Evolutionary conservation across 1,284 basidiomycete genomes (phyloP).

Genomic region (Trichosporon asahii): DNA sequence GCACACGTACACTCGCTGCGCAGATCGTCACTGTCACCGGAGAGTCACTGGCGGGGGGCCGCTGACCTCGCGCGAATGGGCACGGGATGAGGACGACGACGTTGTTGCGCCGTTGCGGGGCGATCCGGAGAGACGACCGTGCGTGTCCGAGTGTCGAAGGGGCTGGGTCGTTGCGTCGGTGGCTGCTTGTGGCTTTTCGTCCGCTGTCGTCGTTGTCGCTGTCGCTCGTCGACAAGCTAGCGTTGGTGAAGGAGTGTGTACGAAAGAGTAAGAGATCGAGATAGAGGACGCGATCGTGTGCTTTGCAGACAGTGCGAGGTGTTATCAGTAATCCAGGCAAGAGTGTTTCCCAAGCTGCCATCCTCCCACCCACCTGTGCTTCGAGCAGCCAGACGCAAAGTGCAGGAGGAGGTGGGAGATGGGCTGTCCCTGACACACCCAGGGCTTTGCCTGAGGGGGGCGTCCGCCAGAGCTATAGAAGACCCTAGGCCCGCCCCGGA

Average conservation of each 20-base stretch:
- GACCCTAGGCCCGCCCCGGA: neutral
- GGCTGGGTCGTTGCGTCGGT: neutral
- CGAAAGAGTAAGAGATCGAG: neutral
- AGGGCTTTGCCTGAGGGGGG: neutral
- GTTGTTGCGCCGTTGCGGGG: too few relatives aligned
- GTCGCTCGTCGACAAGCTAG: neutral
- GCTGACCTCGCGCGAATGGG: neutral
- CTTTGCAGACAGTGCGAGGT: too few relatives aligned
- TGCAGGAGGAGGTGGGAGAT: neutral
- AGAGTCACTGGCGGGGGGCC: too few relatives aligned
- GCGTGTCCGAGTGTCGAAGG: too few relatives aligned
- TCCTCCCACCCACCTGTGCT: neutral
- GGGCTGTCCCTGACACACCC: neutral
- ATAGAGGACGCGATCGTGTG: neutral
- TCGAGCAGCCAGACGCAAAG: neutral
- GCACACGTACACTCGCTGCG: neutral
- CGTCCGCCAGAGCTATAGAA: too few relatives aligned
- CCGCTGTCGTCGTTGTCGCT: neutral
- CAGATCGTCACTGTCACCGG: neutral
- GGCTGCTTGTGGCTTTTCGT: neutral
- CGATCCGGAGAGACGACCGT: neutral
- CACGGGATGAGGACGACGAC: neutral
- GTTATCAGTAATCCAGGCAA: neutral
- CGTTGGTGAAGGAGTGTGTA: neutral
- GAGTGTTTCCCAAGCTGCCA: neutral